Conservation (phyloP, 163 green algal species). For the Chlorella variabilis region DNA sequence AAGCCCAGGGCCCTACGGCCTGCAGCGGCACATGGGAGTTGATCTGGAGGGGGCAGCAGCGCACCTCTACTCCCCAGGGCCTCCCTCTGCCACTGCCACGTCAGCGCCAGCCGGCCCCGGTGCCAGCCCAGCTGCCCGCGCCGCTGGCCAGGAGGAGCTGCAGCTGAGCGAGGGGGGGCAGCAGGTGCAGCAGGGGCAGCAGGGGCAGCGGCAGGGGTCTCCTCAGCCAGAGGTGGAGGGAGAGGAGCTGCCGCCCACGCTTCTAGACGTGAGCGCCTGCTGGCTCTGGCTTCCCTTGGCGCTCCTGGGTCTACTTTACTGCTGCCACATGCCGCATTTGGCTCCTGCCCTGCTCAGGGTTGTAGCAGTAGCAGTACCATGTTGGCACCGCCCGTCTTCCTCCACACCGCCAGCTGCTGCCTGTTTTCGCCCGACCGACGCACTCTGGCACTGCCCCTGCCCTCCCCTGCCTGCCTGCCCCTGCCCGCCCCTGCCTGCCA, state of each 20-base stretch:
- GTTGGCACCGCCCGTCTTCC: no score
- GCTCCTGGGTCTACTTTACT: no score
- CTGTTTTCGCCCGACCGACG: no score
- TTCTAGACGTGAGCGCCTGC: conserved; percentile 41
- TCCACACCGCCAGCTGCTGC: no score
- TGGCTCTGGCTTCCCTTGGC: no score
- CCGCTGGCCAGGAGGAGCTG: no score
- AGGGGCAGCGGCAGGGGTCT: background rate
- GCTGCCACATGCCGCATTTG: no score
- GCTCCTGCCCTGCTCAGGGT: no score
- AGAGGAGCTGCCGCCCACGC: conserved; percentile 52
- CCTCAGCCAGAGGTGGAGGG: background rate
- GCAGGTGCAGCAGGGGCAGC: background rate
- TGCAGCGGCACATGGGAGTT: background rate
- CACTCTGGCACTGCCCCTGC: no score
- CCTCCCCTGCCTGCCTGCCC: background rate
- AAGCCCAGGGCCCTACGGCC: conserved; percentile 13
- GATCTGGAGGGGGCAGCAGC: conserved; percentile 5
- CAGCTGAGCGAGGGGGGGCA: background rate
- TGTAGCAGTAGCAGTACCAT: no score
- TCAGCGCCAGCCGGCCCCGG: background rate
- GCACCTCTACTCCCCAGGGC: background rate
- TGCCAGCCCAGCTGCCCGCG: no score
- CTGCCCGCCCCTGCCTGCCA: background rate
- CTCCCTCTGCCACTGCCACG: background rate